A percentile compares a stretch with the other conserved stretches of the same genome.
These are phyloP conservation scores for Symbiodinium natans DNA, from an alignment of 73 alveolate genomes.

Conservation along the genomic window DNA sequence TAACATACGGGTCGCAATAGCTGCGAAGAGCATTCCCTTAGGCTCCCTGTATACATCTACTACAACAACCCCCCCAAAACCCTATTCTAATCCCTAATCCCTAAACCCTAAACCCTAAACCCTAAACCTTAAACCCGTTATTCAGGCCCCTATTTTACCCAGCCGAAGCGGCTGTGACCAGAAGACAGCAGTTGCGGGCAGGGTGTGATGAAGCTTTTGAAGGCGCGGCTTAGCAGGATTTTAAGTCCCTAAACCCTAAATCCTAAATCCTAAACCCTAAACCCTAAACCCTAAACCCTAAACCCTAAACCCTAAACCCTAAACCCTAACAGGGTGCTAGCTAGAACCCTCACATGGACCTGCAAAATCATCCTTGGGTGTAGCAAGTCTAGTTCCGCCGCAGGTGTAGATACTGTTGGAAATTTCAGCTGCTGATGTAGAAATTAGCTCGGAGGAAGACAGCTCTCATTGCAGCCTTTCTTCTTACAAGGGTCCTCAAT, in stretches of 20 bases:
- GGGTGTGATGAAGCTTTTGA: background rate
- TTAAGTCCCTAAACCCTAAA: too few species aligned
- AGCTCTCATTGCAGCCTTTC: background rate
- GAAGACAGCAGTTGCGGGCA: background rate
- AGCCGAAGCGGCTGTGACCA: background rate
- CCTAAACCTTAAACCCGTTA: too few species aligned
- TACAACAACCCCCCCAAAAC: too few species aligned
- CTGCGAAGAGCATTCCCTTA: too few species aligned
- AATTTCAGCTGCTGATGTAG: background rate
- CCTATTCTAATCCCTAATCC: too few species aligned
- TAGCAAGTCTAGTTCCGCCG: background rate
- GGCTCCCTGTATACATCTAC: too few species aligned
- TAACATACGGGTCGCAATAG: too few species aligned
- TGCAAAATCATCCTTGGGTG: background rate
- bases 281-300: too few species aligned
- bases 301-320: too few species aligned
- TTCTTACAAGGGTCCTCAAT: background rate
- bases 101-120: too few species aligned
- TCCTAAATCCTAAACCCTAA: too few species aligned
- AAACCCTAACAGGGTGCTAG: background rate
- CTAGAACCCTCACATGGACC: background rate
- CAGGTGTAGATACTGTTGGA: background rate
- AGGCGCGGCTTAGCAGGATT: background rate
- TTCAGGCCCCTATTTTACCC: too few species aligned
- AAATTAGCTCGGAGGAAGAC: background rate